Evolutionary conservation across 176 grass and related monocot species (phyloP).

Genomic region (Oryza glumipatula): DNA sequence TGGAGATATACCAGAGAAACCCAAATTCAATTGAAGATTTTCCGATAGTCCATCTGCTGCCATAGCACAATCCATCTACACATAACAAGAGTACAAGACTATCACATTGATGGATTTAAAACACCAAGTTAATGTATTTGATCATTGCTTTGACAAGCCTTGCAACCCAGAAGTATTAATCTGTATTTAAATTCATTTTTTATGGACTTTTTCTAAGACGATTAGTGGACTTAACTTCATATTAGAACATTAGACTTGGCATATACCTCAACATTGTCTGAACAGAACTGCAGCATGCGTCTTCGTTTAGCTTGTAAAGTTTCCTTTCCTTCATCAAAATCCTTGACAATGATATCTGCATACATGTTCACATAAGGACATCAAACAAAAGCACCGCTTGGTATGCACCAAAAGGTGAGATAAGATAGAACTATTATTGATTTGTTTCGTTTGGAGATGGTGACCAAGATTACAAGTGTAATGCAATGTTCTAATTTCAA

Average conservation of each 20-base stretch:
- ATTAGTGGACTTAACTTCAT: not conserved
- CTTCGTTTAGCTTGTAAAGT: conserved; percentile 81
- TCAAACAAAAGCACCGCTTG: conserved; percentile 16
- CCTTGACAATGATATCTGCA: conserved; percentile 61
- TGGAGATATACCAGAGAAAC: conserved; percentile 59
- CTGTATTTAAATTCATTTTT: conserved; percentile 17
- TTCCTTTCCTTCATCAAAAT: conserved; percentile 72
- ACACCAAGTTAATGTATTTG: conserved; percentile 16
- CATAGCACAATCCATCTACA: conserved; percentile 58
- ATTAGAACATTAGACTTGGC: conserved; percentile 10
- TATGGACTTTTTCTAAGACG: not conserved
- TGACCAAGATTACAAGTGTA: conserved; percentile 10
- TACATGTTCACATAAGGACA: conserved; percentile 23
- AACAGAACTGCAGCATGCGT: conserved; percentile 89
- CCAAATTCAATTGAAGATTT: conserved; percentile 64
- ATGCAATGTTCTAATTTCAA: conserved; percentile 2
- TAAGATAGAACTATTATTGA: not conserved
- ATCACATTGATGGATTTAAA: conserved; percentile 26
- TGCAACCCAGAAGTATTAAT: not conserved
- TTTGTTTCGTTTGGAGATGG: not conserved
- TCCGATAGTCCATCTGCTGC: conserved; percentile 68
- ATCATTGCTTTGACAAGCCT: conserved; percentile 24
- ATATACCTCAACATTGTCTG: conserved; percentile 61
- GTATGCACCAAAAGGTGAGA: not conserved
- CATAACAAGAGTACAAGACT: conserved; percentile 15